Evolutionary conservation across 2,329 filamentous ascomycete genomes (phyloP).

Genomic region (Sporothrix sp.): DNA sequence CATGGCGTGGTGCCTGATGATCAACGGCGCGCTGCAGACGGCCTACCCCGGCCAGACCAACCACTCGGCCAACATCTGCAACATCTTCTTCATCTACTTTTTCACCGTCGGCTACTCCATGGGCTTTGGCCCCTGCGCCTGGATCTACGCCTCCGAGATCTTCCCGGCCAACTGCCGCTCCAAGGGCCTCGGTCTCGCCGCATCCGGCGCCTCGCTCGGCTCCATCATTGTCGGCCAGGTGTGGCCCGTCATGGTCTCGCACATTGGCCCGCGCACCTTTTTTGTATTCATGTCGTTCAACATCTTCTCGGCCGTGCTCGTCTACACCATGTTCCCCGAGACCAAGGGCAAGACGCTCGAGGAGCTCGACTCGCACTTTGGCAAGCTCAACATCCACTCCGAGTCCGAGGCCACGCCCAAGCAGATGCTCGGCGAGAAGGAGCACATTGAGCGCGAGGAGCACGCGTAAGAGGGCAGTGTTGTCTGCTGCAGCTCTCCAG

Average conservation of each 20-base stretch:
- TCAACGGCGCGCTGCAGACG: constrained; percentile 19
- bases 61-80: constrained; percentile 16
- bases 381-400: constrained; percentile 20
- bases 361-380: constrained; percentile 22
- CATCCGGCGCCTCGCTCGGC: constrained; percentile 17
- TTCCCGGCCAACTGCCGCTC: constrained; percentile 18
- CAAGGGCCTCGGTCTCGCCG: constrained; percentile 18
- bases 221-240: constrained; percentile 19
- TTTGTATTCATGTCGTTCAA: constrained; percentile 21
- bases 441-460: constrained; percentile 9
- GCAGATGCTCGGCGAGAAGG: constrained; percentile 19
- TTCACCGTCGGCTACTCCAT: constrained; percentile 19
- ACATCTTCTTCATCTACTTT: constrained; percentile 20
- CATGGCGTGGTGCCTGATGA: constrained; percentile 26
- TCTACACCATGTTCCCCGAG: constrained; percentile 20
- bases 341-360: constrained; percentile 29
- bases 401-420: constrained; percentile 20
- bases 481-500: too few relatives aligned
- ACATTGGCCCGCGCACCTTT: constrained; percentile 18
- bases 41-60: constrained; percentile 18
- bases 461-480: background rate
- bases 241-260: constrained; percentile 18
- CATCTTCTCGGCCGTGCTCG: constrained; percentile 16
- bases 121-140: constrained; percentile 19
- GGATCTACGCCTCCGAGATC: constrained; percentile 19